Percentiles rank a stretch among this genome's conserved stretches.
Conservation (phyloP, 768 basidiomycete genomes). For the Naganishia antarctica region DNA sequence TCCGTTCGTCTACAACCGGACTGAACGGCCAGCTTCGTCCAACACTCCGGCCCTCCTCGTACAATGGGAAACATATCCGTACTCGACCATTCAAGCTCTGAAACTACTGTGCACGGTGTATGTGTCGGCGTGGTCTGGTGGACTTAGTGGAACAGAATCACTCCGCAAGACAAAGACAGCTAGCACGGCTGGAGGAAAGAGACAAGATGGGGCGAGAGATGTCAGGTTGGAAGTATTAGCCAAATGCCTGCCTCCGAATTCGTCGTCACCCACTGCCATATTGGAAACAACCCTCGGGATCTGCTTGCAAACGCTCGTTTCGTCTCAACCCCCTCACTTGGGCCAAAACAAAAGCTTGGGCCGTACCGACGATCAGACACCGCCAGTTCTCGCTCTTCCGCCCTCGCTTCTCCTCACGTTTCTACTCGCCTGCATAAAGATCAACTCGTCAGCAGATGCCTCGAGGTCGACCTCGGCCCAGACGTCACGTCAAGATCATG, state of each 20-base stretch:
- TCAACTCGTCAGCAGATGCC: slow-evolving; percentile 7
- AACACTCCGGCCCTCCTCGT: slow-evolving; percentile 6
- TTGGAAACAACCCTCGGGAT: slow-evolving; percentile 8
- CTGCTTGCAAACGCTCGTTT: slow-evolving; percentile 2
- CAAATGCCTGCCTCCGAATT: slow-evolving; percentile 2
- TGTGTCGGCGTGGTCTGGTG: slow-evolving; percentile 13
- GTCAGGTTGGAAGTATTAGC: not conserved
- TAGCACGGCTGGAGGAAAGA: not conserved
- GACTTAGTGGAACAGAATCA: not conserved
- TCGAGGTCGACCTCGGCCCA: not conserved
- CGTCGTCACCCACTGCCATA: slow-evolving; percentile 1
- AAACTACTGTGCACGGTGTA: slow-evolving; percentile 12
- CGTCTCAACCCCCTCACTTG: not conserved
- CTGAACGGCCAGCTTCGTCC: not conserved
- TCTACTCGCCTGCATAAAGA: slow-evolving; percentile 13
- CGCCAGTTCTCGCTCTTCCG: not conserved
- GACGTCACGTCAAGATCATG: not conserved
- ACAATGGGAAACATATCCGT: slow-evolving; percentile 17
- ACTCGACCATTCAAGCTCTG: slow-evolving; percentile 10
- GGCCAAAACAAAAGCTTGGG: not conserved
- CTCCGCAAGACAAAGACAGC: not conserved
- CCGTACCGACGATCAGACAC: not conserved
- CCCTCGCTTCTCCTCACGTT: slow-evolving; percentile 8
- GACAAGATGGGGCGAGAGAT: not conserved
- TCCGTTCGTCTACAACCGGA: slow-evolving; percentile 20